Conservation (phyloP, 2,329 filamentous ascomycete genomes). For the Stenocarpella maydis region DNA sequence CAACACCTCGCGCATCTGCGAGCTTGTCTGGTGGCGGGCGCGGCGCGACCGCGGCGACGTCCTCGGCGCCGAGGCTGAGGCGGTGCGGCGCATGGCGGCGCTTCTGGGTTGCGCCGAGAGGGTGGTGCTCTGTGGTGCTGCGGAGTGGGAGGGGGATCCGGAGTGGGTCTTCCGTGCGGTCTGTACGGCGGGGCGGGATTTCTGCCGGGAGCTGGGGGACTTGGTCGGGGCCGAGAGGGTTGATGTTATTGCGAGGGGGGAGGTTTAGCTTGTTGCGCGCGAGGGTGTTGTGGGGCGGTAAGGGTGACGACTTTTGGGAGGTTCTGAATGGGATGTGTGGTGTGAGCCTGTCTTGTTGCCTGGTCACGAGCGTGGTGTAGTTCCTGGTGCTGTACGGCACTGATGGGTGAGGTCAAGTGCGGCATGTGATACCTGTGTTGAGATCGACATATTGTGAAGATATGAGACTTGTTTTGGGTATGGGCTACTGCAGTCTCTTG, state of each 20-base stretch:
- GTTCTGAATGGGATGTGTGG: neutral
- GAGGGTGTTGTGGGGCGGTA: neutral
- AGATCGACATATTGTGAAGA: neutral
- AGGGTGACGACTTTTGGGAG: neutral
- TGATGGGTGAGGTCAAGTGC: neutral
- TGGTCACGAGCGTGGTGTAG: neutral
- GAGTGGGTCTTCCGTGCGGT: slow-evolving; percentile 25
- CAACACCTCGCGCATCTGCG: slow-evolving; percentile 44
- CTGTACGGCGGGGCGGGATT: slow-evolving; percentile 24
- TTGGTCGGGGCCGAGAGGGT: slow-evolving; percentile 10
- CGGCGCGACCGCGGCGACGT: slow-evolving; percentile 43
- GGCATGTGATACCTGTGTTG: too few relatives aligned
- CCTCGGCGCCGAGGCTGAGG: slow-evolving; percentile 41
- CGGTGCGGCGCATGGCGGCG: slow-evolving; percentile 42
- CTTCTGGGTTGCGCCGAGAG: slow-evolving; percentile 44
- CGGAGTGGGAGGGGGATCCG: slow-evolving; percentile 35
- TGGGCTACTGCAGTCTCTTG: neutral
- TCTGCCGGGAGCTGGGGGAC: slow-evolving; percentile 31
- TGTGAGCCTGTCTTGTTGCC: neutral
- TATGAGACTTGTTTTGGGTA: neutral
- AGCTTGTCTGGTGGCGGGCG: slow-evolving; percentile 43
- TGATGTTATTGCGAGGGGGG: neutral
- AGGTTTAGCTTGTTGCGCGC: neutral
- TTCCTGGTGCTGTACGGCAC: neutral
- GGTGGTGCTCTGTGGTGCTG: slow-evolving; percentile 39